Evolutionary conservation across 345 rosid species (phyloP).

Genomic region (Psidium guajava): DNA sequence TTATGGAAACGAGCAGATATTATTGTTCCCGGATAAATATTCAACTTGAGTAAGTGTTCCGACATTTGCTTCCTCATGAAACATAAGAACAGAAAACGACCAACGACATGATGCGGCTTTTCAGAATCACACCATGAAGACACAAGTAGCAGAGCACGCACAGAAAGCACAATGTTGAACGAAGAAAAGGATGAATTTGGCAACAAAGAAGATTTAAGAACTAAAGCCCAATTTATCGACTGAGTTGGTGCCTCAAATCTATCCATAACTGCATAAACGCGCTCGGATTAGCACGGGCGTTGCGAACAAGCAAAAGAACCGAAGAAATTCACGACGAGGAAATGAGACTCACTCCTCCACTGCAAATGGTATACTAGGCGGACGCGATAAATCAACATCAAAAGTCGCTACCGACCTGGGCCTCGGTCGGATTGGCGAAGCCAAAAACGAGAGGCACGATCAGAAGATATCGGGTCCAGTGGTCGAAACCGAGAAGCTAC

Average conservation of each 20-base stretch:
- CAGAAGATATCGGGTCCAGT: too few relatives aligned
- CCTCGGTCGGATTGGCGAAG: not conserved
- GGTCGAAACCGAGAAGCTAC: not conserved
- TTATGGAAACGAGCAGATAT: not conserved
- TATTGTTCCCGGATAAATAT: not conserved
- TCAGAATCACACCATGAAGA: not conserved
- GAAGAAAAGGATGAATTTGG: not conserved
- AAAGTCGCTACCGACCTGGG: not conserved
- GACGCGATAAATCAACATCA: not conserved
- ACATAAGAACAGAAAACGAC: not conserved
- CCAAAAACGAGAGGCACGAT: not conserved
- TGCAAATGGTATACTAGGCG: not conserved
- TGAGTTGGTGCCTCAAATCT: not conserved
- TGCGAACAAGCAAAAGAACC: not conserved
- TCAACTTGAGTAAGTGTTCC: not conserved
- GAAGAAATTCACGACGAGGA: not conserved
- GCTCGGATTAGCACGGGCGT: not conserved
- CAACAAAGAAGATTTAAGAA: not conserved
- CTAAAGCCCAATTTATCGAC: not conserved
- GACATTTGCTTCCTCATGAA: not conserved
- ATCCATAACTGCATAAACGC: not conserved
- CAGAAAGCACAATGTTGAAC: not conserved
- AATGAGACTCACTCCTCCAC: not conserved
- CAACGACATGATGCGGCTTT: not conserved
- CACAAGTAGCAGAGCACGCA: not conserved